Percentiles rank a stretch among this genome's conserved stretches.
phyloP scores from a whole-genome alignment of 768 basidiomycete genomes.

The Agrocybe chaxingu region DNA sequence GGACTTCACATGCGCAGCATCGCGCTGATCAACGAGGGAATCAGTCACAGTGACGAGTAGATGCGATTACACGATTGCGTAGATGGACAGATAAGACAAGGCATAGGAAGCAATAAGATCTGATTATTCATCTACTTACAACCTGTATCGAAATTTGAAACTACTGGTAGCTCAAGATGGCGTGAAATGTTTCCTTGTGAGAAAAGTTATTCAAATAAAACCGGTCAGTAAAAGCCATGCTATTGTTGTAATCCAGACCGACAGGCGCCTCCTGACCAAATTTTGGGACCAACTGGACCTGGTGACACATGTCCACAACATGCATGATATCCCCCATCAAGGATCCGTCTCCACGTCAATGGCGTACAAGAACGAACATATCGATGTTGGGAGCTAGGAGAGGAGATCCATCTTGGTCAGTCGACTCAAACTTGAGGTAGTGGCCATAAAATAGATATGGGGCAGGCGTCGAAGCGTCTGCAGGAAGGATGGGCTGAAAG shows the following conservation, averaged over 20 bases:
- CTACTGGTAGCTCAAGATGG: slow-evolving; percentile 1
- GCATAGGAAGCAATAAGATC: not conserved
- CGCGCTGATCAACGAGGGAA: no score
- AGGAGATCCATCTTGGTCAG: not conserved
- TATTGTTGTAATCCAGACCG: not conserved
- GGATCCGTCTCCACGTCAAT: not conserved
- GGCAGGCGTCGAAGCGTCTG: not conserved
- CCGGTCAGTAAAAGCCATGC: not conserved
- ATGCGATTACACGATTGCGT: not conserved
- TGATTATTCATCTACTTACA: not conserved
- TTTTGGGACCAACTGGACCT: not conserved
- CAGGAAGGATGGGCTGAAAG: not conserved
- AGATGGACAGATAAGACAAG: not conserved
- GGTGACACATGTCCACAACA: not conserved
- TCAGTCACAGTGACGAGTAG: no score
- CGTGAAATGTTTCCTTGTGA: not conserved
- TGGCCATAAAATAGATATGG: not conserved
- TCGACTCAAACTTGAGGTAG: not conserved
- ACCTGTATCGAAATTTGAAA: not conserved
- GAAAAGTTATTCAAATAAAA: not conserved
- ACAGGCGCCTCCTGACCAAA: not conserved
- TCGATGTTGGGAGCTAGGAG: not conserved
- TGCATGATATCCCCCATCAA: not conserved
- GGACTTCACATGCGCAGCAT: no score
- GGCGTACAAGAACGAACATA: not conserved